These are phyloP conservation scores for Penicillium expansum DNA, from an alignment of 2,329 filamentous ascomycete genomes.

Conservation along the genomic window DNA sequence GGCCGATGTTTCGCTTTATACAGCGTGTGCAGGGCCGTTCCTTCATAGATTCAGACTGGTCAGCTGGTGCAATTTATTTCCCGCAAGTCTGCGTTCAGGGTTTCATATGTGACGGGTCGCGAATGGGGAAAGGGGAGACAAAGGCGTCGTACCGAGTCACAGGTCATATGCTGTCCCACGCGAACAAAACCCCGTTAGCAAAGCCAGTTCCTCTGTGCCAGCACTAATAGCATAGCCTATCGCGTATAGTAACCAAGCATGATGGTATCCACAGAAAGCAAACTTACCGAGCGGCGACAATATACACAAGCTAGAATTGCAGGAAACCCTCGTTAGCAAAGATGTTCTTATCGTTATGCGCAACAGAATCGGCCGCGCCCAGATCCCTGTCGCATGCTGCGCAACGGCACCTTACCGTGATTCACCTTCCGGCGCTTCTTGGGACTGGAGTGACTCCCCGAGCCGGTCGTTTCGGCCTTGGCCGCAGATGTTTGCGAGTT, in stretches of 20 bases:
- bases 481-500: slow-evolving; percentile 28
- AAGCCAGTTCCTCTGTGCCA: slow-evolving; percentile 24
- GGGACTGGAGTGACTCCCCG: slow-evolving; percentile 52
- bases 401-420: slow-evolving; percentile 63
- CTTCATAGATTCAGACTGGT: slow-evolving; percentile 47
- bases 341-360: slow-evolving; percentile 17
- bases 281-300: slow-evolving; percentile 84
- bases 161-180: slow-evolving; percentile 77
- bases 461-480: slow-evolving; percentile 35
- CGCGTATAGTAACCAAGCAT: slow-evolving; percentile 23
- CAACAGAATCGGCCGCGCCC: slow-evolving; percentile 13
- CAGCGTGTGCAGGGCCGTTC: slow-evolving; percentile 95
- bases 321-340: slow-evolving; percentile 26
- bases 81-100: slow-evolving; percentile 14
- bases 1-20: slow-evolving; percentile 97
- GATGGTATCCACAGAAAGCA: not conserved
- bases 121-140: slow-evolving; percentile 15
- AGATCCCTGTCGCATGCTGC: slow-evolving; percentile 29
- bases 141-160: slow-evolving; percentile 69
- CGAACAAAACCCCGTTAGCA: slow-evolving; percentile 48
- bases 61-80: slow-evolving; percentile 17
- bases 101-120: slow-evolving; percentile 25
- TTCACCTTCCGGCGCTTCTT: slow-evolving; percentile 89
- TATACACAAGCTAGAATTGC: slow-evolving; percentile 73
- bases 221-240: not conserved